Conservation (phyloP, 169 alveolate genomes). For the Sarcocystis neurona region DNA sequence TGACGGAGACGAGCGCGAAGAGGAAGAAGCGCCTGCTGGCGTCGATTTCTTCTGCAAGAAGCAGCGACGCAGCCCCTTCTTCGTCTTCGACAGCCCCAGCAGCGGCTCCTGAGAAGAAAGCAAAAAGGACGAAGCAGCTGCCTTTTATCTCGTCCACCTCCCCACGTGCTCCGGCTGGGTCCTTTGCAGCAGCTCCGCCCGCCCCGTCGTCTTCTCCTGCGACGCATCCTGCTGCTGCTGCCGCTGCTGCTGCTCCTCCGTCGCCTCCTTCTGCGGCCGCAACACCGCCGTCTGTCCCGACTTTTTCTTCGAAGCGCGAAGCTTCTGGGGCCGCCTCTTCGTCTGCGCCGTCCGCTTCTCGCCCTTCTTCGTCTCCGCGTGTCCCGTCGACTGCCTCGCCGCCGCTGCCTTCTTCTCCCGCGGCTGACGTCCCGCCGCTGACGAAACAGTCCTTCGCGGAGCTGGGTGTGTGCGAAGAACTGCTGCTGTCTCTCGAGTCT, state of each 20-base stretch:
- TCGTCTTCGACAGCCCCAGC: background rate
- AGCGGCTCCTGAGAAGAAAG: background rate
- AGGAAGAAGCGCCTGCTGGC: background rate
- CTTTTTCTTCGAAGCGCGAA: too few relatives aligned
- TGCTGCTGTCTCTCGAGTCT: conserved; percentile 89
- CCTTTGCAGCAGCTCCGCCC: background rate
- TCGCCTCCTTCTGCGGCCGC: background rate
- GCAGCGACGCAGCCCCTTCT: background rate
- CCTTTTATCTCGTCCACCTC: background rate
- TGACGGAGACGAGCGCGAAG: background rate
- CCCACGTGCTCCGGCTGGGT: background rate
- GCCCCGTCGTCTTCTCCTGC: background rate
- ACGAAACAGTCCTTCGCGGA: conserved; percentile 90
- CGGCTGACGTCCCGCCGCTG: too few relatives aligned
- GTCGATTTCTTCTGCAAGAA: background rate
- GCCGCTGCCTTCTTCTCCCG: too few relatives aligned
- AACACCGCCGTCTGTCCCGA: background rate
- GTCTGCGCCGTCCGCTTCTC: too few relatives aligned
- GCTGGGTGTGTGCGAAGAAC: conserved; percentile 94
- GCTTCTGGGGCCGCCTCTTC: too few relatives aligned
- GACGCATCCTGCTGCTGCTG: background rate
- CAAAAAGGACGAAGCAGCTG: background rate
- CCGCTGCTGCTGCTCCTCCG: background rate
- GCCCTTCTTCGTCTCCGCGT: too few relatives aligned
- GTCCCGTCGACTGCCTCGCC: too few relatives aligned